Evolutionary conservation across 129 eudicot species (phyloP), one percentile per base, ranked within the genome.

Genomic region (Helianthus tuberosus): DNA sequence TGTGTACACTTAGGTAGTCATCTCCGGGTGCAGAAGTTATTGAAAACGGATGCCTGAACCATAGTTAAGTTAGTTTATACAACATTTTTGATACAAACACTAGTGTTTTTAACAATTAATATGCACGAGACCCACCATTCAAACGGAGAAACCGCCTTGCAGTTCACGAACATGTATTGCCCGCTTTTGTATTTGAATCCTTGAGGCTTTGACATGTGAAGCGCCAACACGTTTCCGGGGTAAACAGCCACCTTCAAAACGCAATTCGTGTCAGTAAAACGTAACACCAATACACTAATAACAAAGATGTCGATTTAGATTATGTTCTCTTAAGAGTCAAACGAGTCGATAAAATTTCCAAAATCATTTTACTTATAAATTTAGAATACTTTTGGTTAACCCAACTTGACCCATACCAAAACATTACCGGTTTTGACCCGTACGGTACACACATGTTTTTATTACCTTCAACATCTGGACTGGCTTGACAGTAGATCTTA

Each of bases 11-110:
- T 3, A 69, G 63, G 62, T 69, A 50, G 57, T 69, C 74, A 51
- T 69, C 74, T 12, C 47, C 63, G 11, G 74, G 74, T 3, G 74
- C 48, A 69, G 74, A 69, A 8, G 74, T 69, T 32, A 69, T 69
- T 8, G 74, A 69, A 69, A 69, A 69, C 9, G 74, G 74, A 8
- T 69, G 63, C 74, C 74, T 69, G 74, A 32, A 69, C 10, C 66
- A 61, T 12, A 1, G 46, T 61, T 27, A 12, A 2, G 66, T 61
- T 32, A 13, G 20, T 60, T 32, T 61, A 12, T 5, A 32, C 46
- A 2, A 29, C 20, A 14, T 32, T 32, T 61, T 61, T 41, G 1
- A 5, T 13, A 61, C 44, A 61, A 32, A 12, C 29, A 35, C 11
- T 13, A 14, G 5, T 32, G 66, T 61, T 35, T 61, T 13, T 7